A percentile compares a stretch with the other conserved stretches of the same genome.
These are phyloP conservation scores for Byssothecium circinans DNA, from an alignment of 2,329 filamentous ascomycete species.

Conservation along the genomic window DNA sequence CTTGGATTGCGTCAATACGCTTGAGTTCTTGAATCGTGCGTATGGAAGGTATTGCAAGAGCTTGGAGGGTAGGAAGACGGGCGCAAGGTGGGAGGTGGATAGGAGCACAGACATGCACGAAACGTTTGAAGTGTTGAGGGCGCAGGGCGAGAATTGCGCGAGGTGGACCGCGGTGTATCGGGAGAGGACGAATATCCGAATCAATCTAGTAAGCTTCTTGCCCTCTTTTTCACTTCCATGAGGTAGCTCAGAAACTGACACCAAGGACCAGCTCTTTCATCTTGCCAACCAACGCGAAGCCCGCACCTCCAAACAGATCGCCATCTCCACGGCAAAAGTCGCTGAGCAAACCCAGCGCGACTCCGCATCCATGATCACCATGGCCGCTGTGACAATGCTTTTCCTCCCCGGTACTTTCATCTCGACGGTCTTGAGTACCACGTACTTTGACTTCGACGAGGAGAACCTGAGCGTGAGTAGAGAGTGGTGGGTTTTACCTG, in stretches of 20 bases:
- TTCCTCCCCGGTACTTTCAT: constrained; percentile 29
- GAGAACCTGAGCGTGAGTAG: constrained; percentile 12
- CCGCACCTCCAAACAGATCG: constrained; percentile 20
- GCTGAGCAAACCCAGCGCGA: constrained; percentile 26
- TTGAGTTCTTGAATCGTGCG: constrained; percentile 19
- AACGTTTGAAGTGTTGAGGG: constrained; percentile 19
- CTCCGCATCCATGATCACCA: constrained; percentile 31
- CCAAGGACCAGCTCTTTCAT: constrained; percentile 19
- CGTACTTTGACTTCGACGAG: constrained; percentile 18
- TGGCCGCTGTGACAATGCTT: constrained; percentile 28
- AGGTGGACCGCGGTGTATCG: constrained; percentile 23
- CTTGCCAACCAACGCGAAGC: constrained; percentile 21
- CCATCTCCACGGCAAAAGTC: constrained; percentile 19
- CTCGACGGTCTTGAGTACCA: constrained; percentile 19
- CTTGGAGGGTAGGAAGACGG: neutral
- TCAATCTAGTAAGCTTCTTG: constrained; percentile 20
- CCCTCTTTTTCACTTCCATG: too few relatives aligned
- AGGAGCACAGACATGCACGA: constrained; percentile 12
- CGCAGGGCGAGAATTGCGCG: constrained; percentile 19
- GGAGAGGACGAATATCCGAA: constrained; percentile 23
- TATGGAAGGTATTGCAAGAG: constrained; percentile 10
- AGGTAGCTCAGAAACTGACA: constrained; percentile 1
- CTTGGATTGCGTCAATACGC: constrained; percentile 15
- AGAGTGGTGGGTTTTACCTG: constrained; percentile 20
- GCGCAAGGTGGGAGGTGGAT: constrained; percentile 11